These are phyloP conservation scores for Jimgerdemannia flammicorona DNA, from an alignment of 192 early-diverging fungal species.

Conservation along the genomic window DNA sequence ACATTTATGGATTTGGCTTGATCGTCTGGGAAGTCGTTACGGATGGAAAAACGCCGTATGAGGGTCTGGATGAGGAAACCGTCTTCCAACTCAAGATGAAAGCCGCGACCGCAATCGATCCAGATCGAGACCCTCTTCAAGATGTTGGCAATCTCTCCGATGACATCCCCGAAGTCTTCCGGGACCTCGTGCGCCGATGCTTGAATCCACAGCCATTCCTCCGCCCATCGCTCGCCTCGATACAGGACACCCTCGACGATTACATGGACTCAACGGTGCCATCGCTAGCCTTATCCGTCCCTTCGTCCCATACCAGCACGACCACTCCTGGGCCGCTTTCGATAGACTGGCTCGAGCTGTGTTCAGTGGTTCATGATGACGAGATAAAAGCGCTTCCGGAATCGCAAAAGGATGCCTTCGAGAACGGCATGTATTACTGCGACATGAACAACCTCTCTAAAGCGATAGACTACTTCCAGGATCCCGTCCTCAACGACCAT, in stretches of 20 bases:
- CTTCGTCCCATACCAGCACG: neutral
- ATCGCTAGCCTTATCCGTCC: neutral
- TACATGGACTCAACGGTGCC: neutral
- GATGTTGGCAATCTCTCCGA: neutral
- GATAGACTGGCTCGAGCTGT: neutral
- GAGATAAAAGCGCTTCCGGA: neutral
- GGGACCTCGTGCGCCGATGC: neutral
- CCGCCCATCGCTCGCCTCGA: neutral
- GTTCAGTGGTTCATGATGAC: neutral
- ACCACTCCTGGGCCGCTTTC: neutral
- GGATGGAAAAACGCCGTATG: neutral
- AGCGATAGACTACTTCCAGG: neutral
- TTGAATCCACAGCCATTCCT: neutral
- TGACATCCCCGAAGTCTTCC: neutral
- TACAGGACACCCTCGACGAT: neutral
- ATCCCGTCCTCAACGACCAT: neutral
- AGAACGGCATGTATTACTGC: neutral
- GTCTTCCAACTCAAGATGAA: no score
- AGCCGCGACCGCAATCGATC: neutral
- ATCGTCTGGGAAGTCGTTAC: neutral
- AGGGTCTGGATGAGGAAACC: neutral
- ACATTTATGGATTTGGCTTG: neutral
- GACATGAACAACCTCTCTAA: neutral
- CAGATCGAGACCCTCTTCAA: neutral
- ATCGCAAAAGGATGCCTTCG: neutral